Percentiles rank a stretch among this genome's conserved stretches.
phyloP scores from a whole-genome alignment of 2,329 filamentous ascomycete genomes.

The Verruconis gallopava region DNA sequence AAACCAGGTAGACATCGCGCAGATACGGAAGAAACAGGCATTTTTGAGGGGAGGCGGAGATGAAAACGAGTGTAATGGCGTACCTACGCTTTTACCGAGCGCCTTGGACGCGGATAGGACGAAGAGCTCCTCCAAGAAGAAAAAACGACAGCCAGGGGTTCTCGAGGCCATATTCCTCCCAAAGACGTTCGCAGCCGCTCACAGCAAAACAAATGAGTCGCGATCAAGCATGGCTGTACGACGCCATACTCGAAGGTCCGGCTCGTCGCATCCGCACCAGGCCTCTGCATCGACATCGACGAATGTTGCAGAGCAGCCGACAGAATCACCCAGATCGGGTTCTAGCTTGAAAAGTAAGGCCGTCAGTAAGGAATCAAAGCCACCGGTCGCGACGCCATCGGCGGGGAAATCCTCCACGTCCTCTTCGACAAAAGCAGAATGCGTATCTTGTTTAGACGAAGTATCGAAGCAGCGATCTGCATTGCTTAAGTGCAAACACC shows the following conservation, averaged over 20 bases:
- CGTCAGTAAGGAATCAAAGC: neutral
- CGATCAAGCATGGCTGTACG: no score
- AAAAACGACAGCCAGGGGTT: neutral
- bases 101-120: neutral
- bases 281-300: neutral
- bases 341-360: neutral
- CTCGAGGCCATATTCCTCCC: slow-evolving; percentile 3
- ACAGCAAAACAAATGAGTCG: no score
- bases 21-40: slow-evolving; percentile 2
- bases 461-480: slow-evolving; percentile 49
- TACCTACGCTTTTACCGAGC: no score
- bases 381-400: neutral
- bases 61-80: no score
- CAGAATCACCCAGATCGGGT: neutral
- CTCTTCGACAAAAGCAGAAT: slow-evolving; percentile 44
- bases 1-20: slow-evolving; percentile 1
- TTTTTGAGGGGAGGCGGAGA: slow-evolving; percentile 1
- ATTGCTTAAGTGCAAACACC: slow-evolving; percentile 61
- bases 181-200: neutral
- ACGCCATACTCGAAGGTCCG: neutral
- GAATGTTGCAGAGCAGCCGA: neutral
- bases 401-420: slow-evolving; percentile 6
- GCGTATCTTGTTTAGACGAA: slow-evolving; percentile 60
- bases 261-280: neutral
- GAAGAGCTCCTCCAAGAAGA: neutral